Base-by-base conservation (phyloP, 208 protist genomes). In the Trypanosoma brucei region DNA sequence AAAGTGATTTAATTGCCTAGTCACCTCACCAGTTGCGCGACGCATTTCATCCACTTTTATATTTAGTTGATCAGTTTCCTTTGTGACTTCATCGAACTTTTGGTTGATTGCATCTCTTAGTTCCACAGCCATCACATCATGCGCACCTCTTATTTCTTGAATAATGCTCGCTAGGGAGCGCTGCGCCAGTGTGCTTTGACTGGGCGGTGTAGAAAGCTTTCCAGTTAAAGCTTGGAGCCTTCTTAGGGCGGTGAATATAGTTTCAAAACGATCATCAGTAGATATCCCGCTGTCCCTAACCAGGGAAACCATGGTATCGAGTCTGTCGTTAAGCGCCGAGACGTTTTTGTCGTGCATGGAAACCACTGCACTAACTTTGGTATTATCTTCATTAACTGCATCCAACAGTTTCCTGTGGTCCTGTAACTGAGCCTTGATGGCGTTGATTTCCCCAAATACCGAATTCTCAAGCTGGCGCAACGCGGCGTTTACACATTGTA, bases 241-340 rank as follows among this genome's bases (percentile, higher is more conserved):
- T 42, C 56, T 57, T 34, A 70, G n/a, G 3, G 65, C 39, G 3
- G 31, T 51, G 58, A 59, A 70, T 1, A 70, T 50, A 33, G 57
- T 51, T 31, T 70, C 57, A 58, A 70, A 70, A 45, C 65, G 65
- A 36, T 52, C 35, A 49, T 63, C 39, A 1, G 57, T 63, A 35
- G 65, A 63, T 30, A n/a, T 59, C 50, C 63, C 65, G 5, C 62
- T 1, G 3, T 58, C 56, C 39, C 56, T 60, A 13, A 70, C 34
- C 38, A 63, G 34, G 13, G 2, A 50, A 36, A 58, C 11, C 48
- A 13, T 40, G 11, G 60, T 6, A 44, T 57, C 14, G 3, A 70
- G 9, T 33, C 51, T 56, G n/a, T 63, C 65, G 22, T 44, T 30
- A 4, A 68, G 6, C 0, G 37, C 35, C 9, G 49, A 58, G 33